Evolutionary conservation across 2,329 filamentous ascomycete genomes (phyloP).

Genomic region (Fusarium subtropicale): DNA sequence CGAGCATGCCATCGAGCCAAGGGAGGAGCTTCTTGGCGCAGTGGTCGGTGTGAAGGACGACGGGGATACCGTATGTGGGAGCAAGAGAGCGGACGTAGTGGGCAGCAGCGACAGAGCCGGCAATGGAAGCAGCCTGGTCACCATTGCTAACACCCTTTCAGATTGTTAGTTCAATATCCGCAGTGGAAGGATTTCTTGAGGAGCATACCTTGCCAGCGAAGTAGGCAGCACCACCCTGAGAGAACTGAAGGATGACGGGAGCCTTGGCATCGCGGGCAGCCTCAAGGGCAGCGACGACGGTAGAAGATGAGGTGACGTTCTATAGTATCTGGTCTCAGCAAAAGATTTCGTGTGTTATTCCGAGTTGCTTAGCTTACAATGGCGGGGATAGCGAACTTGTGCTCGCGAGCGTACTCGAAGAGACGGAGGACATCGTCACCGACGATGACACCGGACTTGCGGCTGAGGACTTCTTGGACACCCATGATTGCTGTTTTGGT

Average conservation of each 20-base stretch:
- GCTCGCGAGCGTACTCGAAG: conserved; percentile 90
- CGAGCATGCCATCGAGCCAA: conserved; percentile 96
- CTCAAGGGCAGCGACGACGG: conserved; percentile 84
- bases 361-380: conserved; percentile 58
- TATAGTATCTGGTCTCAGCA: conserved; percentile 30
- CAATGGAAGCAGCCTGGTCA: conserved; percentile 88
- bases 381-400: conserved; percentile 89
- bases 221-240: conserved; percentile 92
- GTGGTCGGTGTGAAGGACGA: conserved; percentile 97
- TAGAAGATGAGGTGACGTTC: conserved; percentile 93
- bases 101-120: conserved; percentile 87
- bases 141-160: conserved; percentile 78
- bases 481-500: conserved; percentile 52
- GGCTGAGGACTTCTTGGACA: conserved; percentile 58
- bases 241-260: conserved; percentile 92
- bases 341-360: neutral
- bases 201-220: conserved; percentile 82
- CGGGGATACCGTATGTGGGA: conserved; percentile 87
- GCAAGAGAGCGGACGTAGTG: conserved; percentile 94
- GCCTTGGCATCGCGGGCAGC: conserved; percentile 92
- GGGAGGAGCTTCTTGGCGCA: conserved; percentile 99
- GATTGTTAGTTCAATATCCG: conserved; percentile 29
- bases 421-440: conserved; percentile 70
- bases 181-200: neutral
- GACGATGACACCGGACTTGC: conserved; percentile 66